Percentiles rank a stretch among this genome's conserved stretches.
phyloP scores from a whole-genome alignment of 495 filamentous ascomycete species.

The Pyrenula massariospora region DNA sequence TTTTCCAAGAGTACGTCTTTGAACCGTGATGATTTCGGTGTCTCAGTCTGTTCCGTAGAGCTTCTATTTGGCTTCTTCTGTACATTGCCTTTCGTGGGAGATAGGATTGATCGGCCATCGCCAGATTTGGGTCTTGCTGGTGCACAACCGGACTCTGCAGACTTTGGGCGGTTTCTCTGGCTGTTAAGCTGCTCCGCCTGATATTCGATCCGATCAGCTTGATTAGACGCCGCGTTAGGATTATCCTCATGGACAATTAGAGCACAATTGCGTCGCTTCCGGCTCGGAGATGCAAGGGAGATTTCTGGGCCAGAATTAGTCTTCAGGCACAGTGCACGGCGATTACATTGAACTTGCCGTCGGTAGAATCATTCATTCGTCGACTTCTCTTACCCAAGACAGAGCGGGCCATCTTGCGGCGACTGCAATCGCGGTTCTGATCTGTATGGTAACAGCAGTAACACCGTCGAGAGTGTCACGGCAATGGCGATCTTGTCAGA shows the following conservation, averaged over 20 bases:
- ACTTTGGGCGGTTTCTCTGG: not conserved
- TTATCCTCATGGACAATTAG: not conserved
- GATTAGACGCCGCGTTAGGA: not conserved
- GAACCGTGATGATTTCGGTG: conserved; percentile 55
- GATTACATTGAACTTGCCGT: not conserved
- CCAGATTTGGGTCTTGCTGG: conserved; percentile 4
- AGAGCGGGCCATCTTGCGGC: conserved; percentile 45
- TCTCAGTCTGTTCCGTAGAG: not conserved
- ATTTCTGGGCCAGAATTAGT: not conserved
- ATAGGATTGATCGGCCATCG: conserved; percentile 2
- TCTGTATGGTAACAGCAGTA: conserved; percentile 12
- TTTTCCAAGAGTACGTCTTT: conserved; percentile 52
- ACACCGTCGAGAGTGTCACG: conserved; percentile 4
- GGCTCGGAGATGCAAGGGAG: not conserved
- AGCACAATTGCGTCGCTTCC: not conserved
- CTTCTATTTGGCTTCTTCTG: not conserved
- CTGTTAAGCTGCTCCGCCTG: not conserved
- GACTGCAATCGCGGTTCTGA: not conserved
- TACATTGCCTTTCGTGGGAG: conserved; percentile 5
- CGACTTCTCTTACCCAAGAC: conserved; percentile 67
- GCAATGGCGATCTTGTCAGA: conserved; percentile 15
- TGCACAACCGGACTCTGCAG: not conserved
- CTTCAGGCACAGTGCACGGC: not conserved
- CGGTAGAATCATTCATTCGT: conserved; percentile 16
- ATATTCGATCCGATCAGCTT: not conserved